Evolutionary conservation across 768 basidiomycete species (phyloP), one percentile per base, ranked within the genome.

Genomic region (Termitomyces sp.): DNA sequence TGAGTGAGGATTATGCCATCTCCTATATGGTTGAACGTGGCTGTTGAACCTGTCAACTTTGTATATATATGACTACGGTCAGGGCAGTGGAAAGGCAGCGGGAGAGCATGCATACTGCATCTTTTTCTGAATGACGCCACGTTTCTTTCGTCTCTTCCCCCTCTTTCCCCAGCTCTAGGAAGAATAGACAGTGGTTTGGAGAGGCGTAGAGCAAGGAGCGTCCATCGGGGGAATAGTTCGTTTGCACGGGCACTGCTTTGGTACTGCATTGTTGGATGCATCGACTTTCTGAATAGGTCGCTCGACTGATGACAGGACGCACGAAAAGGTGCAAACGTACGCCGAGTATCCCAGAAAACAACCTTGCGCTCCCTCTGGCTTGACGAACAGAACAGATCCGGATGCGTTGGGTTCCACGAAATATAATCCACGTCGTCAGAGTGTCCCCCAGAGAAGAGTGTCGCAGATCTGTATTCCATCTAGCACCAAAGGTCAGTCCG

Each of bases 361-460:
- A 92, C 79, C 26, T 82, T 77, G 61, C 84, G 77, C 63, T 93
- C 90, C 64, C 82, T 87, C 66, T 86, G 83, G 63, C 90, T 86
- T 16, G 88, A 89, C 0, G 90, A 86, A 59, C 87, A 90, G 66
- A 93, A 90, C 16, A 91, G 72, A 40, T 92, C 90, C 4, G 90
- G 88, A 63, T 92, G 90, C 3, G 86, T 88, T 1, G 90, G 90
- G 67, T 90, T 90, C 90, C 90, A 93, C 8, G 88, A 83, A 43
- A 92, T 73, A 59, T 90, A 84, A 64, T 92, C 90, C n/a, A 88
- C 86, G 46, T 90, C 89, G 55, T 90, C 88, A 2, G 80, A 77
- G 61, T 92, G 90, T 7, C 83, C 89, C 22, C 89, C 88, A 0
- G 85, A 79, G 57, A 83, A 90, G 16, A 80, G 73, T 1, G 80